Conservation (phyloP, 192 early-diverging fungal genomes). For the Funneliformis geosporum region DNA sequence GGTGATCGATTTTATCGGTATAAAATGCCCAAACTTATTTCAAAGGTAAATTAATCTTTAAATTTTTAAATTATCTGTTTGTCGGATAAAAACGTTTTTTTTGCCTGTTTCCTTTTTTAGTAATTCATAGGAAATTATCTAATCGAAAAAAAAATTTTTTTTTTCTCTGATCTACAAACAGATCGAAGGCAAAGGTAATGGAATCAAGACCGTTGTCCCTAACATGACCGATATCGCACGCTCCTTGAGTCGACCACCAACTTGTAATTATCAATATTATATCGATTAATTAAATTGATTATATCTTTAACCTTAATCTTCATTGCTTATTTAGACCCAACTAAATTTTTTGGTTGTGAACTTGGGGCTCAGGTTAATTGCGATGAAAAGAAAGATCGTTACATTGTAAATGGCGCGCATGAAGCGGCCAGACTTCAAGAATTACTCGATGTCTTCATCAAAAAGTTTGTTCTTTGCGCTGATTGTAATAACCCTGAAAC, state of each 20-base stretch:
- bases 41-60: constrained; percentile 52
- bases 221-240: constrained; percentile 96
- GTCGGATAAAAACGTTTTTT: too few species aligned
- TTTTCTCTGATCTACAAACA: constrained; percentile 28
- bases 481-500: constrained; percentile 98
- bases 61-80: not conserved
- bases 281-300: not conserved
- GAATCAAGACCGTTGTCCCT: constrained; percentile 97
- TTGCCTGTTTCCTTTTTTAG: too few species aligned
- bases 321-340: constrained; percentile 54
- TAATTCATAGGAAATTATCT: not conserved
- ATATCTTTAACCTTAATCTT: constrained; percentile 1
- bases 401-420: constrained; percentile 95
- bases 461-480: constrained; percentile 91
- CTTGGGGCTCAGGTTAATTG: constrained; percentile 91
- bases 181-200: constrained; percentile 98
- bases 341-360: constrained; percentile 94
- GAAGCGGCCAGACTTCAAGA: constrained; percentile 83
- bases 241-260: constrained; percentile 82
- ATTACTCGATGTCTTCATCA: constrained; percentile 88
- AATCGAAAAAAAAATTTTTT: not conserved
- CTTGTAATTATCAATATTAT: constrained; percentile 54
- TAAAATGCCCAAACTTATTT: constrained; percentile 93
- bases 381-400: constrained; percentile 89
- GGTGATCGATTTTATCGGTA: constrained; percentile 97